These are phyloP conservation scores for Allomyces arbusculus DNA, from an alignment of 192 early-diverging fungal genomes.

Conservation along the genomic window DNA sequence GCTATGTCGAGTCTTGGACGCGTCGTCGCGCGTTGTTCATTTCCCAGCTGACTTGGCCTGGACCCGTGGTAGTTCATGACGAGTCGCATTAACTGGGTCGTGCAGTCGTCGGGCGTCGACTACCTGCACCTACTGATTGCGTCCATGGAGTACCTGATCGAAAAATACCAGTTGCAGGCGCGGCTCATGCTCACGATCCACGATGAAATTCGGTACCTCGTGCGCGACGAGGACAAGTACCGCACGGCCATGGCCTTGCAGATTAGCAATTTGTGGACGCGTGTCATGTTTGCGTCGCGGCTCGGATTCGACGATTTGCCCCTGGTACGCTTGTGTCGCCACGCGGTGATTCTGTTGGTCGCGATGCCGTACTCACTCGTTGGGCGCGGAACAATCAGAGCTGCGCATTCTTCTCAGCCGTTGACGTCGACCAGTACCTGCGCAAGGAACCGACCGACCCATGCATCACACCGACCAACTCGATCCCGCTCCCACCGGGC, in stretches of 20 bases:
- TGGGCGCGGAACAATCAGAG: slow-evolving; percentile 15
- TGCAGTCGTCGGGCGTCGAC: slow-evolving; percentile 94
- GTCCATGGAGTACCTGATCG: slow-evolving; percentile 62
- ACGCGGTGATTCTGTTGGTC: neutral
- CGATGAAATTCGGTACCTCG: slow-evolving; percentile 82
- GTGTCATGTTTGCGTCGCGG: slow-evolving; percentile 64
- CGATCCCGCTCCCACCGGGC: slow-evolving; percentile 29
- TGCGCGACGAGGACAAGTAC: slow-evolving; percentile 47
- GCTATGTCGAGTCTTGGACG: neutral
- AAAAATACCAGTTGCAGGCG: slow-evolving; percentile 52
- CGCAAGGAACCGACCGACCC: slow-evolving; percentile 76
- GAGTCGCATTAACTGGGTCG: slow-evolving; percentile 87
- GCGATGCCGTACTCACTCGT: neutral
- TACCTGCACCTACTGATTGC: slow-evolving; percentile 84
- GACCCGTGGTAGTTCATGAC: slow-evolving; percentile 43
- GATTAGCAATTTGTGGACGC: slow-evolving; percentile 79
- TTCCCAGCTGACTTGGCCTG: slow-evolving; percentile 21
- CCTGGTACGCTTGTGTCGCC: slow-evolving; percentile 19
- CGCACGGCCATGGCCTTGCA: slow-evolving; percentile 69
- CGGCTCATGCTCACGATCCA: slow-evolving; percentile 82
- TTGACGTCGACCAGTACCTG: slow-evolving; percentile 79
- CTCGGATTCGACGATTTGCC: slow-evolving; percentile 75
- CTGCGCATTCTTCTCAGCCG: slow-evolving; percentile 82
- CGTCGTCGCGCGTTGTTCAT: neutral
- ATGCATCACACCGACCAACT: slow-evolving; percentile 71